Evolutionary conservation across 371 early-diverging fungal genomes (phyloP).

Genomic region (Lichtheimia ramosa): DNA sequence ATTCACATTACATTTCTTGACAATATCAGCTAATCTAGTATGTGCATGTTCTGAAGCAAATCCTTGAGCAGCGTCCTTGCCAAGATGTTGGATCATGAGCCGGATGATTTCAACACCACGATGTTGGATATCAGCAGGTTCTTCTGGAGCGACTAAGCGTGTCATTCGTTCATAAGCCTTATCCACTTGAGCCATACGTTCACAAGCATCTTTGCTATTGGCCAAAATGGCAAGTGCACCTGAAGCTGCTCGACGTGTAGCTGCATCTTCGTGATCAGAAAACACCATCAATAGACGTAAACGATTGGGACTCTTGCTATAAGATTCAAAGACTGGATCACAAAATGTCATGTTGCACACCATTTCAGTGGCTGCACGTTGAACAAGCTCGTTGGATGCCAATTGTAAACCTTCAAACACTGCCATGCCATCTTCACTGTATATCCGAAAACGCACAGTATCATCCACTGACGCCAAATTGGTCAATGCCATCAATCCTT

Average conservation of each 20-base stretch:
- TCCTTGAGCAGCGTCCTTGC: slow-evolving; percentile 24
- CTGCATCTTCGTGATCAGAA: slow-evolving; percentile 82
- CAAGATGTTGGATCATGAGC: slow-evolving; percentile 37
- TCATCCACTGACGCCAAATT: slow-evolving; percentile 78
- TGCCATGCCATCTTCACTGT: slow-evolving; percentile 60
- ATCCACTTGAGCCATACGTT: slow-evolving; percentile 54
- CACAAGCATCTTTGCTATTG: slow-evolving; percentile 52
- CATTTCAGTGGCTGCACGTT: slow-evolving; percentile 92
- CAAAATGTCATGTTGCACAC: slow-evolving; percentile 92
- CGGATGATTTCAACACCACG: slow-evolving; percentile 56
- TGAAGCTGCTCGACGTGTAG: slow-evolving; percentile 83
- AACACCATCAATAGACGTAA: slow-evolving; percentile 83
- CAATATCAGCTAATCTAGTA: slow-evolving; percentile 35
- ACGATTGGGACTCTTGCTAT: slow-evolving; percentile 54
- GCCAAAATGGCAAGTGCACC: slow-evolving; percentile 88
- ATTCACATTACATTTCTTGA: slow-evolving; percentile 45
- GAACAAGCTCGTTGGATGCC: slow-evolving; percentile 77
- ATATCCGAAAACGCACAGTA: slow-evolving; percentile 45
- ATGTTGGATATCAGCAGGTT: slow-evolving; percentile 47
- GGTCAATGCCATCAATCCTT: slow-evolving; percentile 90
- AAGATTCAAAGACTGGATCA: slow-evolving; percentile 76
- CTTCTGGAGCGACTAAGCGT: slow-evolving; percentile 39
- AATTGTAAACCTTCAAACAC: slow-evolving; percentile 79
- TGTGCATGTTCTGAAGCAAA: slow-evolving; percentile 35
- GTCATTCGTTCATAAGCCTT: slow-evolving; percentile 52